Evolutionary conservation across 345 rosid species (phyloP).

Genomic region (Excoecaria agallocha): DNA sequence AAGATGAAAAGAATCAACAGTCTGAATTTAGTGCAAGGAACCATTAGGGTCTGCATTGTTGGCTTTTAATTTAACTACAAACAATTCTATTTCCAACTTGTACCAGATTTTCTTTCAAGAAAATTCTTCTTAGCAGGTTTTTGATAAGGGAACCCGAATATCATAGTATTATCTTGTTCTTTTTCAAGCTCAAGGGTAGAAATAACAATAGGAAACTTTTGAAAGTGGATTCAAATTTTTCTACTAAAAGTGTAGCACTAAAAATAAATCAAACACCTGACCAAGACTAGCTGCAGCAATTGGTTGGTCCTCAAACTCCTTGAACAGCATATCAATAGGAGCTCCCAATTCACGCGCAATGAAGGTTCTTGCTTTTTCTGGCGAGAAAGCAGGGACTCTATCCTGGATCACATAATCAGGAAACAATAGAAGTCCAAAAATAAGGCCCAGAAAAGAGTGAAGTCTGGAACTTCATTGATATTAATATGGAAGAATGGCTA

Average conservation of each 20-base stretch:
- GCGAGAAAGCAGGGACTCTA: slow-evolving; percentile 91
- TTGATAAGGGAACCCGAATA: not conserved
- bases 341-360: slow-evolving; percentile 79
- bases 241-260: slow-evolving; percentile 3
- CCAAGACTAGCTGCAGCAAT: slow-evolving; percentile 99
- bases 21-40: not conserved
- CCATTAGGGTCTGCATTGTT: not conserved
- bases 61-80: not conserved
- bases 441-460: not conserved
- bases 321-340: slow-evolving; percentile 57
- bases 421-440: slow-evolving; percentile 3
- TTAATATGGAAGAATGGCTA: not conserved
- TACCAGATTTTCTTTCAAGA: not conserved
- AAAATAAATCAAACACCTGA: slow-evolving; percentile 65
- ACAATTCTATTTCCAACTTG: not conserved
- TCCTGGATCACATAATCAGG: slow-evolving; percentile 46
- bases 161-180: not conserved
- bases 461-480: not conserved
- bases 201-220: not conserved
- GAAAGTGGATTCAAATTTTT: not conserved
- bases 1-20: not conserved
- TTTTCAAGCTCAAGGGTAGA: not conserved
- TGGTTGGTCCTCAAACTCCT: slow-evolving; percentile 87
- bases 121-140: not conserved
- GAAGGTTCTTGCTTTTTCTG: slow-evolving; percentile 69